These are phyloP conservation scores for Iris macrosiphon DNA, from an alignment of 106 monocot species.

Conservation along the genomic window DNA sequence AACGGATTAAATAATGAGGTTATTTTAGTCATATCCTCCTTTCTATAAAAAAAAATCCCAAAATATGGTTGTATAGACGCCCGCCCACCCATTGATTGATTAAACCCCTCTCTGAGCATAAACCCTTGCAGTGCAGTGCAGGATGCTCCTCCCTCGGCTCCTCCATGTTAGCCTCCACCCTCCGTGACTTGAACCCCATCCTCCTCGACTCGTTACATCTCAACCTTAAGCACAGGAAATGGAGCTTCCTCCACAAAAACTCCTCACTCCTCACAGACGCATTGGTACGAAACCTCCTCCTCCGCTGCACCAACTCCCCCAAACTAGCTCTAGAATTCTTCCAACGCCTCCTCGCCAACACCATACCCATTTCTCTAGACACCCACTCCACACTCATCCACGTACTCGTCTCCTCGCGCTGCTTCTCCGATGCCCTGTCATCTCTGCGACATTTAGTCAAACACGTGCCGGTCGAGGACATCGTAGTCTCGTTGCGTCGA, in stretches of 20 bases:
- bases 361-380: conserved; percentile 7
- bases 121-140: too few relatives aligned
- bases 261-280: conserved; percentile 13
- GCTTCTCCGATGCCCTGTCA: conserved; percentile 23
- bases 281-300: conserved; percentile 11
- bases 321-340: conserved; percentile 19
- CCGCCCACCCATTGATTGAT: too few relatives aligned
- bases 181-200: conserved; percentile 1
- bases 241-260: conserved; percentile 18
- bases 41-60: too few relatives aligned
- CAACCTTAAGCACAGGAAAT: conserved; percentile 19
- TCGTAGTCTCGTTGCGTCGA: too few relatives aligned
- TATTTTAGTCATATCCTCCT: too few relatives aligned
- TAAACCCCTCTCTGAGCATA: too few relatives aligned
- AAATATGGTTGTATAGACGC: too few relatives aligned
- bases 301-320: conserved; percentile 15
- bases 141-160: too few relatives aligned
- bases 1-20: too few relatives aligned
- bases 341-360: conserved; percentile 4
- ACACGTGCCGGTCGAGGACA: background rate
- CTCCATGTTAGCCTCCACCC: conserved; percentile 1
- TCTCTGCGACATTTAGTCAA: conserved; percentile 17
- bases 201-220: conserved; percentile 14
- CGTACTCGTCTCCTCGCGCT: conserved; percentile 10
- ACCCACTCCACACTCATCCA: conserved; percentile 15